Evolutionary conservation across 257 asterid genomes (phyloP).

Genomic region (Vinca minor): DNA sequence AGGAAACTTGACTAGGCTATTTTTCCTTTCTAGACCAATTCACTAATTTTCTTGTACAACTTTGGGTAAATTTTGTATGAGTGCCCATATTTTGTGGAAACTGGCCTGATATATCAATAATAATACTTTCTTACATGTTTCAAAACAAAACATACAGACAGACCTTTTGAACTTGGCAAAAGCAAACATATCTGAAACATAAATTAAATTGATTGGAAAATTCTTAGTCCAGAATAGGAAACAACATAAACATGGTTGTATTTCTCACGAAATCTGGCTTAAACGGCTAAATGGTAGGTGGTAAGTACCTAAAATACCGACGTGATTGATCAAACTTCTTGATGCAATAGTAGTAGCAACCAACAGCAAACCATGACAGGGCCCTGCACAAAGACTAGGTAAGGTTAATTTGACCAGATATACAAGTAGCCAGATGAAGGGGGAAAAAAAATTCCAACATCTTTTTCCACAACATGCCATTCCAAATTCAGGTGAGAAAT

Average conservation of each 20-base stretch:
- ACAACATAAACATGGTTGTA: neutral
- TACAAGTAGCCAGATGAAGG: neutral
- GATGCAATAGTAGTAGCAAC: slow-evolving; percentile 92
- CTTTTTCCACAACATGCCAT: neutral
- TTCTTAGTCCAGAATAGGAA: neutral
- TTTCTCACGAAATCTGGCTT: neutral
- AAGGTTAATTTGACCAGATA: slow-evolving; percentile 7
- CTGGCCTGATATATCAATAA: neutral
- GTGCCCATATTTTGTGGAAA: neutral
- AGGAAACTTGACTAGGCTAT: neutral
- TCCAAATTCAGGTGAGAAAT: neutral
- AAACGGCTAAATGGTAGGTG: neutral
- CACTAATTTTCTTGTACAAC: neutral
- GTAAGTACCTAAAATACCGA: slow-evolving; percentile 77
- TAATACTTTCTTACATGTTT: neutral
- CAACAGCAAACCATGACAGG: slow-evolving; percentile 96
- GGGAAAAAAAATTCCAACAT: neutral
- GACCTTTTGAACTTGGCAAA: neutral
- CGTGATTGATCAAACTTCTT: slow-evolving; percentile 91
- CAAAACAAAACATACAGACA: neutral
- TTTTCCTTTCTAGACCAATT: neutral
- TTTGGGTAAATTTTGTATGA: neutral
- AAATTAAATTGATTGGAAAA: neutral
- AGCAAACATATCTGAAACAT: neutral
- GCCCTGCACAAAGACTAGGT: slow-evolving; percentile 54